Percentiles rank a stretch among this genome's conserved stretches.
Conservation (phyloP, 805 yeast genomes). For the Ogataea ganodermae region DNA sequence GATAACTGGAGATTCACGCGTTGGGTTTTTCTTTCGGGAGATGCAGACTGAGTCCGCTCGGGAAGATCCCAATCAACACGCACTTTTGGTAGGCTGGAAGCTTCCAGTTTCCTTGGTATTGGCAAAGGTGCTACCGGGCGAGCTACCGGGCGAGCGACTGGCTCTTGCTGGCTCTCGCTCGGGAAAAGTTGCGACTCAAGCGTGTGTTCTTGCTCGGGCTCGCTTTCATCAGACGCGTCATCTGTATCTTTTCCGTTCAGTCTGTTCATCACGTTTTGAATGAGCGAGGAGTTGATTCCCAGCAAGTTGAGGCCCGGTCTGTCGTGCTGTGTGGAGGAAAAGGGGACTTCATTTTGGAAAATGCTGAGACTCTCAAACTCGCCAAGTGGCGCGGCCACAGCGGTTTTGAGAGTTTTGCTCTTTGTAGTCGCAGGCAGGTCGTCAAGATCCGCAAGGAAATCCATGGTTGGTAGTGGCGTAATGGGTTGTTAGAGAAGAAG, state of each 20-base stretch:
- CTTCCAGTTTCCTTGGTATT: not conserved
- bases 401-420: constrained; percentile 11
- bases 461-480: constrained; percentile 15
- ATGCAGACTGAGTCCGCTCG: too few species aligned
- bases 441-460: constrained; percentile 23
- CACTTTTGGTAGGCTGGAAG: too few species aligned
- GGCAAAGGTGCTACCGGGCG: too few species aligned
- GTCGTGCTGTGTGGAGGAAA: constrained; percentile 3
- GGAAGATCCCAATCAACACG: too few species aligned
- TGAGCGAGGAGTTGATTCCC: constrained; percentile 19
- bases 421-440: constrained; percentile 17
- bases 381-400: not conserved
- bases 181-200: not conserved
- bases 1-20: too few species aligned
- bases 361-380: not conserved
- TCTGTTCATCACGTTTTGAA: constrained; percentile 20
- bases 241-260: constrained; percentile 12
- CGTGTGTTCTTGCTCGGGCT: not conserved
- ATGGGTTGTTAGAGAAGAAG: not conserved
- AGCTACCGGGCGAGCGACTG: too few species aligned
- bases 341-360: not conserved
- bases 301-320: constrained; percentile 13
- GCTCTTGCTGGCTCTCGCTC: not conserved
- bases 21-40: too few species aligned
- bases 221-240: not conserved